phyloP scores from a whole-genome alignment of 2,329 filamentous ascomycete genomes.

The Pseudocercospora fijiensis region DNA sequence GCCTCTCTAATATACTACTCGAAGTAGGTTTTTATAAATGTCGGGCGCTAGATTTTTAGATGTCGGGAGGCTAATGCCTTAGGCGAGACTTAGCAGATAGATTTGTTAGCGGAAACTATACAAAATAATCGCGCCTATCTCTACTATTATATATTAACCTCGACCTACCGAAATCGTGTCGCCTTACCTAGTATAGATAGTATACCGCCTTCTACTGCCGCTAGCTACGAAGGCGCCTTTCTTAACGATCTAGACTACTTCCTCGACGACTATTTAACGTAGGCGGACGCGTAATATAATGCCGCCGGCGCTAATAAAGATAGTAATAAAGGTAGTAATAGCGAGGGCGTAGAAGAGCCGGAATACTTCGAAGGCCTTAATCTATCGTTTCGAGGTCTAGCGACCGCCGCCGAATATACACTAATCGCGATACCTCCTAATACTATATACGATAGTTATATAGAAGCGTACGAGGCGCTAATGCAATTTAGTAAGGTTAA shows the following conservation, averaged over 20 bases:
- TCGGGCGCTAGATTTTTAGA: not conserved
- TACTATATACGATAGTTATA: too few relatives aligned
- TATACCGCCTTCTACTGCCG: not conserved
- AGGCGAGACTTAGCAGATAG: not conserved
- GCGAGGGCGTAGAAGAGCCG: not conserved
- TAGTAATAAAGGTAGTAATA: not conserved
- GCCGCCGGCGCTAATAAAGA: too few relatives aligned
- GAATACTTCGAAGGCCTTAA: not conserved
- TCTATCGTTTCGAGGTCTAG: not conserved
- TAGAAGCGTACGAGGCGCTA: too few relatives aligned
- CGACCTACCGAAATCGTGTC: too few relatives aligned
- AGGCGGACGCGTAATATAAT: not conserved
- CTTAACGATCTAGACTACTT: not conserved
- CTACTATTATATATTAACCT: not conserved
- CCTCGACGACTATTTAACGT: not conserved
- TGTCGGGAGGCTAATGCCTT: not conserved
- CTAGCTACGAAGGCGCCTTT: not conserved
- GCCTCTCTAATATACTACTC: too few relatives aligned
- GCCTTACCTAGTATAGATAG: not conserved
- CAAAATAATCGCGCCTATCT: not conserved
- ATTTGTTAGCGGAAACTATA: too few relatives aligned
- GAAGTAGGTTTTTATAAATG: not conserved
- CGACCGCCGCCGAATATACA: not conserved
- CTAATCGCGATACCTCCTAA: not conserved
- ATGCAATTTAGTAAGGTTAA: too few relatives aligned